Percentiles rank a stretch among this genome's conserved stretches.
Evolutionary conservation across 768 basidiomycete genomes (phyloP).

Genomic region (Mycena crocata): DNA sequence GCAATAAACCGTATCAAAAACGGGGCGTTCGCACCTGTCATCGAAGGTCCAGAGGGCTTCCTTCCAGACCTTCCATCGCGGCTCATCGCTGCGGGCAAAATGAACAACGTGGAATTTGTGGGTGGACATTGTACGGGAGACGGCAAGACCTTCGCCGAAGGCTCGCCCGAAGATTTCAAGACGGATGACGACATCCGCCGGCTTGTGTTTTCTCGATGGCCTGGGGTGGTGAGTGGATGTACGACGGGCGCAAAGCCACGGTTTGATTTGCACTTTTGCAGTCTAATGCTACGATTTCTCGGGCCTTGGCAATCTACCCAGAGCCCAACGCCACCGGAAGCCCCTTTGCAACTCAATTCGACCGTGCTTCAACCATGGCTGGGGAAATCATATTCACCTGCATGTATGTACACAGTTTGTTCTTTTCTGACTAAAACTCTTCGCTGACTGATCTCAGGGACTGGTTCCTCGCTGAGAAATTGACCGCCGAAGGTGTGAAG

Average conservation of each 20-base stretch:
- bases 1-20: constrained; percentile 51
- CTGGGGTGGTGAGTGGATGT: constrained; percentile 44
- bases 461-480: constrained; percentile 50
- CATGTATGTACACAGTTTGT: constrained; percentile 43
- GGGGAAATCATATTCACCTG: constrained; percentile 57
- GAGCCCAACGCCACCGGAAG: constrained; percentile 46
- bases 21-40: constrained; percentile 44
- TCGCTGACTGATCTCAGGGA: constrained; percentile 44
- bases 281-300: constrained; percentile 50
- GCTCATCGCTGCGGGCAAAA: constrained; percentile 47
- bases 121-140: constrained; percentile 59
- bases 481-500: constrained; percentile 41
- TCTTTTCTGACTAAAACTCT: too few relatives aligned
- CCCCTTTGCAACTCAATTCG: constrained; percentile 53
- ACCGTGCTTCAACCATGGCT: constrained; percentile 54
- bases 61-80: constrained; percentile 51
- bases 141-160: constrained; percentile 54
- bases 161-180: constrained; percentile 48
- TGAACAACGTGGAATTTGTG: constrained; percentile 47
- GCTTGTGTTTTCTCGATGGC: constrained; percentile 49
- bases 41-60: constrained; percentile 44
- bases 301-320: constrained; percentile 52
- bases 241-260: neutral
- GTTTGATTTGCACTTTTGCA: constrained; percentile 25
- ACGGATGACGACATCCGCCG: constrained; percentile 54